Evolutionary conservation across 352 stramenopile species (phyloP).

Genomic region (Phytophthora colocasiae): DNA sequence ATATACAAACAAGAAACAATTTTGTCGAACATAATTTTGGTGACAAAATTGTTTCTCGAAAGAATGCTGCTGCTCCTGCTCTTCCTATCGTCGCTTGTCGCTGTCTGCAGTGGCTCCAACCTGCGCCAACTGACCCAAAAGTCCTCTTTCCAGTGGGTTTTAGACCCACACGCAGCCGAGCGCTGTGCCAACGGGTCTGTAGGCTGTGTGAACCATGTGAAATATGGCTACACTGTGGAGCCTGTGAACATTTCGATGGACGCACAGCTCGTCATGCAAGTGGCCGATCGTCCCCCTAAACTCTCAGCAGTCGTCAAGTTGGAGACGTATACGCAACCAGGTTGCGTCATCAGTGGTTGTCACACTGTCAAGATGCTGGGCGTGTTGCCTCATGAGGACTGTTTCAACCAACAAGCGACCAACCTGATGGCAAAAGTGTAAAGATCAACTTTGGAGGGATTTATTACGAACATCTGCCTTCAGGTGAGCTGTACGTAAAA

Average conservation of each 20-base stretch:
- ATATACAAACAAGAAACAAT: too few relatives aligned
- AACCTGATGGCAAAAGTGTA: constrained; percentile 45
- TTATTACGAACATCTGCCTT: constrained; percentile 61
- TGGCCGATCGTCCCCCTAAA: constrained; percentile 38
- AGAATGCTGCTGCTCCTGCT: constrained; percentile 20
- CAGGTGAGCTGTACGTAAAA: constrained; percentile 64
- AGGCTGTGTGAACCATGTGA: constrained; percentile 57
- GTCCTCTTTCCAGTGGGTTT: constrained; percentile 52
- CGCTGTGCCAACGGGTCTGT: constrained; percentile 37
- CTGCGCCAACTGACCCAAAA: constrained; percentile 15
- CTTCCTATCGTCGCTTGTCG: not conserved
- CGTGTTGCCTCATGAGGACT: constrained; percentile 50
- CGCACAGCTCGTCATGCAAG: constrained; percentile 45
- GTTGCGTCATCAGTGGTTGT: constrained; percentile 56
- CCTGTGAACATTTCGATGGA: constrained; percentile 49
- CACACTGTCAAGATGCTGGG: constrained; percentile 39
- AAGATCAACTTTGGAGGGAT: constrained; percentile 62
- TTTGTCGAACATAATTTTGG: too few relatives aligned
- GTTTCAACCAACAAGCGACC: constrained; percentile 52
- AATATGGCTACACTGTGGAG: constrained; percentile 56
- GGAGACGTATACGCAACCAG: constrained; percentile 56
- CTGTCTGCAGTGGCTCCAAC: not conserved
- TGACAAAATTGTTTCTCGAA: too few relatives aligned
- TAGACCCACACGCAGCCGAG: constrained; percentile 50
- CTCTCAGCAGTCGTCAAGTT: constrained; percentile 51